Percentiles rank a stretch among this genome's conserved stretches.
Evolutionary conservation across 2,329 filamentous ascomycete genomes (phyloP).

Genomic region (Paraconiothyrium brasiliense): DNA sequence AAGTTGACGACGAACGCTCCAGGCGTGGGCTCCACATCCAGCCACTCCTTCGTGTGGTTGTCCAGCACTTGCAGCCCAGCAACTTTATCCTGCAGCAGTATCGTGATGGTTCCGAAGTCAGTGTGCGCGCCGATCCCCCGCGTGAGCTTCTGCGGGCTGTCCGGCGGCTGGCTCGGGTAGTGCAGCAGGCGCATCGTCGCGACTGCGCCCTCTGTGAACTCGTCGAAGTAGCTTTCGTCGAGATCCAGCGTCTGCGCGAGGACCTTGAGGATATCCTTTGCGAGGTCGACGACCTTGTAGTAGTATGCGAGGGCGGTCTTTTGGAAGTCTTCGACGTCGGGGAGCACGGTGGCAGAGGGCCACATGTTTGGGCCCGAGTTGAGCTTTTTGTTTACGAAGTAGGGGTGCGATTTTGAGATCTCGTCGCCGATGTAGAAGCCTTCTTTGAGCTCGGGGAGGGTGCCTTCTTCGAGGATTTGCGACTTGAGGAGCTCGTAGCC

Average conservation of each 20-base stretch:
- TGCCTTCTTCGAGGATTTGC: slow-evolving; percentile 55
- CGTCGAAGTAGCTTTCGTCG: slow-evolving; percentile 49
- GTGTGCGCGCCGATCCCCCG: slow-evolving; percentile 53
- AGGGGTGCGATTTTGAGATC: slow-evolving; percentile 50
- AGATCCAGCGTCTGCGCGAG: slow-evolving; percentile 54
- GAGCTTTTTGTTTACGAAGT: slow-evolving; percentile 50
- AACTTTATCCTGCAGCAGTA: slow-evolving; percentile 54
- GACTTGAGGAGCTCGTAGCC: slow-evolving; percentile 56
- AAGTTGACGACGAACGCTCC: slow-evolving; percentile 88
- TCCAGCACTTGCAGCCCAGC: slow-evolving; percentile 79
- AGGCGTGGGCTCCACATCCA: slow-evolving; percentile 78
- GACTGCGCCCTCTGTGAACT: slow-evolving; percentile 48
- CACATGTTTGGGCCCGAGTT: slow-evolving; percentile 55
- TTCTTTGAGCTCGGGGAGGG: slow-evolving; percentile 56
- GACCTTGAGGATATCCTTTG: slow-evolving; percentile 53
- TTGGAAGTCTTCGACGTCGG: slow-evolving; percentile 46
- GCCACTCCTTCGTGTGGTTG: slow-evolving; percentile 72
- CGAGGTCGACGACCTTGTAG: slow-evolving; percentile 48
- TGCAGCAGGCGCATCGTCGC: slow-evolving; percentile 56
- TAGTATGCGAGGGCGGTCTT: slow-evolving; percentile 54
- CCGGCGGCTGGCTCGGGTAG: slow-evolving; percentile 53
- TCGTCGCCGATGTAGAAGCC: slow-evolving; percentile 57
- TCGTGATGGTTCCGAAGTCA: slow-evolving; percentile 55
- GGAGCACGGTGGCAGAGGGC: slow-evolving; percentile 36
- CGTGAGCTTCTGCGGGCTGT: slow-evolving; percentile 48